Evolutionary conservation across 2,329 filamentous ascomycete species (phyloP), one percentile per base, ranked within the genome.

Genomic region (Fulvia fulva): DNA sequence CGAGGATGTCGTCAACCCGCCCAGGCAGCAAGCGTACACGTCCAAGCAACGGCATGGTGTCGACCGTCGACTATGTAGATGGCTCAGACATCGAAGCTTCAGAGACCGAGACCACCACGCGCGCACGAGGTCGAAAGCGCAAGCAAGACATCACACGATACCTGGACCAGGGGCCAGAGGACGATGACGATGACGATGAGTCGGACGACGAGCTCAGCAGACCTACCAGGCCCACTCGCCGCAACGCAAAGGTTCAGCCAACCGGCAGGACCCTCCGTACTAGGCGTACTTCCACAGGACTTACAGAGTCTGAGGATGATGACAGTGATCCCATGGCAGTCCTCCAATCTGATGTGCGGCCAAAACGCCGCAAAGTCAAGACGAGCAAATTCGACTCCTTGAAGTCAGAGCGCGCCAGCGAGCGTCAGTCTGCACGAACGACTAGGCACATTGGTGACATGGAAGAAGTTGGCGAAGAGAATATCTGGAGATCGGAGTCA

Each of bases 401-500:
- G n/a, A 47, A 47, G 44, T 28, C 44, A 3, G 21, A 25, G 44
- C 44, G 44, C 22, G 22, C 44, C 11, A 62, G 64, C 12, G 69
- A 73, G 41, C 72, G 79, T 14, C 76, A 78, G 43, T 80, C 78
- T 19, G 76, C 74, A 37, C 74, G 79, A 16, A 65, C 76, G 2
- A 80, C 76, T 5, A 72, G 78, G n/a, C 71, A 78, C 44, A 71
- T 70, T 25, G 73, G 75, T 34, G 77, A 74, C 57, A 81, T 81
- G 79, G 70, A 78, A 55, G 86, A 88, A 61, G 77, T 80, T 1
- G 75, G 73, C 22, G 75, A 84, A 57, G 82, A 88, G 43, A 83
- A 88, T 65, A 79, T 80, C 55, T 81, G 74, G 58, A 74, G 77
- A 50, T 76, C 76, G 6, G 76, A 78, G 5, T 78, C 77, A 14